These are phyloP conservation scores for Stromatinia cepivora DNA, from an alignment of 2,329 filamentous ascomycete genomes.

Conservation along the genomic window DNA sequence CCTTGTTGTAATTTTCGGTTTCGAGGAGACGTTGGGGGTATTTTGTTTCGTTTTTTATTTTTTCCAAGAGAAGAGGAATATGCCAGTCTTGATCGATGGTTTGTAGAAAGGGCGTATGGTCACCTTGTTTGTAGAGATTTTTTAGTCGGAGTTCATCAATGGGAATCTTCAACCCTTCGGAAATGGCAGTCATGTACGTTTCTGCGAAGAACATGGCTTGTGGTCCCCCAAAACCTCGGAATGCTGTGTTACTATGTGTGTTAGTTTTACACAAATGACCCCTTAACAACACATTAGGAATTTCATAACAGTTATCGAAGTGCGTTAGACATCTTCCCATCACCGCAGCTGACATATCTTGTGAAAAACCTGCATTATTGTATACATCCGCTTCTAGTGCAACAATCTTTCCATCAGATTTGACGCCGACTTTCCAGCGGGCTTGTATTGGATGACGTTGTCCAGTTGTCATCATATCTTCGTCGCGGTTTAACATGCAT, in stretches of 20 bases:
- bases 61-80: slow-evolving; percentile 88
- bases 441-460: slow-evolving; percentile 90
- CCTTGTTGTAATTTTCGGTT: slow-evolving; percentile 74
- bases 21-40: slow-evolving; percentile 68
- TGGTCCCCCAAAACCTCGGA: slow-evolving; percentile 91
- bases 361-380: slow-evolving; percentile 82
- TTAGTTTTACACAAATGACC: slow-evolving; percentile 90
- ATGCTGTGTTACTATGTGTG: slow-evolving; percentile 79
- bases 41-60: slow-evolving; percentile 72
- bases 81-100: slow-evolving; percentile 78
- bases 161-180: slow-evolving; percentile 79
- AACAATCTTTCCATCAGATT: slow-evolving; percentile 83
- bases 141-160: slow-evolving; percentile 76
- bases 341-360: slow-evolving; percentile 65
- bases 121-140: slow-evolving; percentile 79
- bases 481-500: slow-evolving; percentile 93
- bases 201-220: slow-evolving; percentile 95
- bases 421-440: slow-evolving; percentile 88
- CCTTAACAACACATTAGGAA: slow-evolving; percentile 79
- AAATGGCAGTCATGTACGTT: slow-evolving; percentile 82
- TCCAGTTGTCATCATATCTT: slow-evolving; percentile 87
- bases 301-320: slow-evolving; percentile 80
- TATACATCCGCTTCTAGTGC: slow-evolving; percentile 87
- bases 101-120: slow-evolving; percentile 88
- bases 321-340: slow-evolving; percentile 83